phyloP scores from a whole-genome alignment of 306 rosid genomes.

The Trifolium repens region DNA sequence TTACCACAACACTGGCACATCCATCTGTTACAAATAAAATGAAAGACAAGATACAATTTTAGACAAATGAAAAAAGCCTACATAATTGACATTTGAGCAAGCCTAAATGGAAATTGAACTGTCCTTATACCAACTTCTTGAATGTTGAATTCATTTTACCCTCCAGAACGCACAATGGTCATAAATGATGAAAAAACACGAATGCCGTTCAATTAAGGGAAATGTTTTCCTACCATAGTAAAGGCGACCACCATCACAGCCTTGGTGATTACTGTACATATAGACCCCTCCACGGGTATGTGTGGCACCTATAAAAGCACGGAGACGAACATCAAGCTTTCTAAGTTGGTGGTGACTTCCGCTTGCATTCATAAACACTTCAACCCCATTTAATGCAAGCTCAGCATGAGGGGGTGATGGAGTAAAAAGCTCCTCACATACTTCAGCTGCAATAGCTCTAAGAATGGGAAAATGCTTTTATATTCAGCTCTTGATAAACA shows the following conservation, averaged over 20 bases:
- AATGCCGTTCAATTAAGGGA: neutral
- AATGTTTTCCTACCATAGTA: constrained; percentile 69
- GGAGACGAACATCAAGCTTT: constrained; percentile 92
- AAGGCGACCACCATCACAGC: constrained; percentile 97
- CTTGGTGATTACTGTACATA: constrained; percentile 94
- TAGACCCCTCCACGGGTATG: constrained; percentile 93
- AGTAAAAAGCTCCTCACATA: constrained; percentile 90
- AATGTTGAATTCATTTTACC: constrained; percentile 22
- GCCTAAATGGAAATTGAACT: constrained; percentile 34
- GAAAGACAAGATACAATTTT: constrained; percentile 10
- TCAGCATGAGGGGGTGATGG: constrained; percentile 87
- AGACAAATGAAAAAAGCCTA: constrained; percentile 22
- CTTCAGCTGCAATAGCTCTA: constrained; percentile 93
- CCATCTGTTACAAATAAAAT: constrained; percentile 68
- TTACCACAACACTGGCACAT: constrained; percentile 82
- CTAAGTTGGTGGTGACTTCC: constrained; percentile 99
- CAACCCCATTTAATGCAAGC: constrained; percentile 96
- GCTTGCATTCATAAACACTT: constrained; percentile 95
- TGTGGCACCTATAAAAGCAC: constrained; percentile 88
- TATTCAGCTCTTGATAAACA: constrained; percentile 42
- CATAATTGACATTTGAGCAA: constrained; percentile 25
- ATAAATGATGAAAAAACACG: constrained; percentile 10
- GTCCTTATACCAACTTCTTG: constrained; percentile 29
- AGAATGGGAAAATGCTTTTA: constrained; percentile 38
- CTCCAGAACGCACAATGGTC: constrained; percentile 13